Conservation (phyloP, 306 rosid species). For the Boehmeria nivea region DNA sequence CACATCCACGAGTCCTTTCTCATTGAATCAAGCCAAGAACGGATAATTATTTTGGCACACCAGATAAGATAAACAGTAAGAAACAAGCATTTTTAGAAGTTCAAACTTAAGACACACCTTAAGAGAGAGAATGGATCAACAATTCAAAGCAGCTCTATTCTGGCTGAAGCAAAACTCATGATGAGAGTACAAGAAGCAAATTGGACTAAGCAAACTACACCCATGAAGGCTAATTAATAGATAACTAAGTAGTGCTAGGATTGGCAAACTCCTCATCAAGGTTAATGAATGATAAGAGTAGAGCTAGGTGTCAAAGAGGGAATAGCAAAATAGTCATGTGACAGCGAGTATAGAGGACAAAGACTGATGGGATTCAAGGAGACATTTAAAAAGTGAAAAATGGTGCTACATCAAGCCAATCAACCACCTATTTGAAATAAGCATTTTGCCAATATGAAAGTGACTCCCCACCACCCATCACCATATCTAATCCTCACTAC, state of each 20-base stretch:
- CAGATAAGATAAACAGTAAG: no score
- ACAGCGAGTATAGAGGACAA: slow-evolving; percentile 30
- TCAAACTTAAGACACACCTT: no score
- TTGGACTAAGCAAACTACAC: slow-evolving; percentile 7
- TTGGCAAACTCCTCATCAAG: no score
- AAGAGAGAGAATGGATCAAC: no score
- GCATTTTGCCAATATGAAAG: slow-evolving; percentile 42
- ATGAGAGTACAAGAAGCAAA: not conserved
- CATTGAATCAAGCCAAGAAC: not conserved
- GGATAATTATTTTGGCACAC: no score
- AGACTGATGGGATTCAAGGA: slow-evolving; percentile 20
- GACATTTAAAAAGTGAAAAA: slow-evolving; percentile 25
- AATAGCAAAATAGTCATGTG: slow-evolving; percentile 25
- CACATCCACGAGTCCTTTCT: not conserved
- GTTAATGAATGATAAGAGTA: no score
- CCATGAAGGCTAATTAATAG: slow-evolving; percentile 12
- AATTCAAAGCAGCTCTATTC: no score
- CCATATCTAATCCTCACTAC: slow-evolving; percentile 13
- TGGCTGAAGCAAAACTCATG: not conserved
- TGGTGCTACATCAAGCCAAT: slow-evolving; percentile 28
- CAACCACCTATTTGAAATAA: slow-evolving; percentile 42
- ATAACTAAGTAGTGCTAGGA: slow-evolving; percentile 4
- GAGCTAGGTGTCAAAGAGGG: slow-evolving; percentile 16
- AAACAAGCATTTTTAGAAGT: no score
- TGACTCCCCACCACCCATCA: slow-evolving; percentile 46